phyloP scores from a whole-genome alignment of 495 filamentous ascomycete genomes.

The Geoglossum glabrum region DNA sequence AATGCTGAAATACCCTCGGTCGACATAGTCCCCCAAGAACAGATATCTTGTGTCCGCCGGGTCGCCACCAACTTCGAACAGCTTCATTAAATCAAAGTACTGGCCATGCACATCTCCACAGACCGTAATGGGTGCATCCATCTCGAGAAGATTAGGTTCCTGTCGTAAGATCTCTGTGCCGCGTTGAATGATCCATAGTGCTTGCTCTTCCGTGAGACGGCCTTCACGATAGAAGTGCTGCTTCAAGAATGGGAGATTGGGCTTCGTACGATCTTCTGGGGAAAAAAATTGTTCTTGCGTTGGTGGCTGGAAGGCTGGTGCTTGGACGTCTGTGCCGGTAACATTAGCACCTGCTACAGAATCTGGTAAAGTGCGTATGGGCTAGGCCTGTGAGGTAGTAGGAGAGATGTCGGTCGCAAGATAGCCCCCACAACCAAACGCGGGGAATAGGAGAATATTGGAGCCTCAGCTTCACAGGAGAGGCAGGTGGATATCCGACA shows the following conservation, averaged over 20 bases:
- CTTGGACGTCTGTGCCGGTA: slow-evolving; percentile 68
- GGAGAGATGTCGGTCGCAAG: not conserved
- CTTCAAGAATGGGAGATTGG: slow-evolving; percentile 84
- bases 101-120: slow-evolving; percentile 97
- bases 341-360: not conserved
- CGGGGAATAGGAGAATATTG: not conserved
- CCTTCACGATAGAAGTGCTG: slow-evolving; percentile 97
- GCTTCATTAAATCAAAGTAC: slow-evolving; percentile 98
- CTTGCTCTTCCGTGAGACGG: slow-evolving; percentile 88
- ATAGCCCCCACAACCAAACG: not conserved
- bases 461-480: not conserved
- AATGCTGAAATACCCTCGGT: slow-evolving; percentile 96
- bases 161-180: slow-evolving; percentile 65
- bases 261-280: slow-evolving; percentile 66
- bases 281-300: slow-evolving; percentile 64
- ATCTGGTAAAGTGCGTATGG: not conserved
- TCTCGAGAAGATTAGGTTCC: slow-evolving; percentile 92
- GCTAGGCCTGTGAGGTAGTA: not conserved
- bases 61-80: slow-evolving; percentile 96
- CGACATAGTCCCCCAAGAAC: slow-evolving; percentile 94
- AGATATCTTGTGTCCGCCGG: slow-evolving; percentile 90
- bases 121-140: slow-evolving; percentile 99
- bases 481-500: not conserved
- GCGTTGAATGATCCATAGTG: slow-evolving; percentile 75
- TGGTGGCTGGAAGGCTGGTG: slow-evolving; percentile 78